These are phyloP conservation scores for Cyberlindnera veronae DNA, from an alignment of 805 yeast genomes.

Conservation along the genomic window DNA sequence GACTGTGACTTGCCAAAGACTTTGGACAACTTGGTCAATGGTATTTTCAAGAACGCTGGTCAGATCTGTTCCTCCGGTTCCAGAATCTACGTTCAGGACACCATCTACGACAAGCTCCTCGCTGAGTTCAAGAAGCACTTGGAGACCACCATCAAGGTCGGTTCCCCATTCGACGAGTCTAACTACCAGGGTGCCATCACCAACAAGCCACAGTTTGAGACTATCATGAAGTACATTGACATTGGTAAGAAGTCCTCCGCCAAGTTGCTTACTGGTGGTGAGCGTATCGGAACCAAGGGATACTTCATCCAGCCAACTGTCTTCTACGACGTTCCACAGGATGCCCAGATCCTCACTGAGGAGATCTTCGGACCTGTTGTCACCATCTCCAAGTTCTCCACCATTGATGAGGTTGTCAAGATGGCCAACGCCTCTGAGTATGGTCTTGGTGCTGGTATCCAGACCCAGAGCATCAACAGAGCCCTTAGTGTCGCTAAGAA, in stretches of 20 bases:
- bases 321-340: slow-evolving; percentile 62
- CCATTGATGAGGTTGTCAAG: slow-evolving; percentile 62
- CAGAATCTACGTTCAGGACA: slow-evolving; percentile 72
- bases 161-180: slow-evolving; percentile 68
- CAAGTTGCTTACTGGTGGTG: slow-evolving; percentile 67
- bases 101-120: slow-evolving; percentile 60
- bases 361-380: slow-evolving; percentile 84
- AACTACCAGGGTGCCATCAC: slow-evolving; percentile 79
- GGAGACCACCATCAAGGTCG: slow-evolving; percentile 57
- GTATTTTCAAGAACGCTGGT: slow-evolving; percentile 78
- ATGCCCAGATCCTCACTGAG: slow-evolving; percentile 61
- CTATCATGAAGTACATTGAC: slow-evolving; percentile 64
- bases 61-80: slow-evolving; percentile 85
- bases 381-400: slow-evolving; percentile 62
- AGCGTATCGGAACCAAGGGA: slow-evolving; percentile 60
- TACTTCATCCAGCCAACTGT: slow-evolving; percentile 72
- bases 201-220: slow-evolving; percentile 63
- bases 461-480: slow-evolving; percentile 58
- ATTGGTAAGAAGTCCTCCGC: slow-evolving; percentile 69
- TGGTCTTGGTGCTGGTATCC: slow-evolving; percentile 82
- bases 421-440: slow-evolving; percentile 68
- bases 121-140: slow-evolving; percentile 55
- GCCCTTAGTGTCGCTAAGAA: slow-evolving; percentile 61
- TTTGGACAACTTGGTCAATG: slow-evolving; percentile 49
- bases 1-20: slow-evolving; percentile 58